Percentiles rank a stretch among this genome's conserved stretches.
Conservation (phyloP, 2,329 filamentous ascomycete genomes). For the Sporothrix euskadiensis region DNA sequence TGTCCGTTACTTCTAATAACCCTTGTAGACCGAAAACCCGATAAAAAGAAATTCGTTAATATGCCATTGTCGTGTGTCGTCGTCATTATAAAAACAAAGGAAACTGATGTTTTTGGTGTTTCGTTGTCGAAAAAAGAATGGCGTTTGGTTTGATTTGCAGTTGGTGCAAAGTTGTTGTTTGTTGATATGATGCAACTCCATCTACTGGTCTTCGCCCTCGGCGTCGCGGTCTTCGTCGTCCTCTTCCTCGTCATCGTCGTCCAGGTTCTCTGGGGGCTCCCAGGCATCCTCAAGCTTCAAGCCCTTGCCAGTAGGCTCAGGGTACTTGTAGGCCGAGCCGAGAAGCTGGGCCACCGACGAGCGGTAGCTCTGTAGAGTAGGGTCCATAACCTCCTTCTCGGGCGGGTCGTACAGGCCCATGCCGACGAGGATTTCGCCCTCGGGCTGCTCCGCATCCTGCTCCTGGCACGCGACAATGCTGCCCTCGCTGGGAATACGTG, state of each 20-base stretch:
- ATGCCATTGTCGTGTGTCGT: constrained; percentile 12
- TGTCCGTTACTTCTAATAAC: not conserved
- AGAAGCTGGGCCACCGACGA: constrained; percentile 57
- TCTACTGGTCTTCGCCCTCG: constrained; percentile 39
- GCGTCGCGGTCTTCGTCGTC: constrained; percentile 47
- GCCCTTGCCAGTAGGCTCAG: constrained; percentile 64
- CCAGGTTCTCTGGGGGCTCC: constrained; percentile 65
- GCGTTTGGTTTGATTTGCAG: not conserved
- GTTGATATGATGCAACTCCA: not conserved
- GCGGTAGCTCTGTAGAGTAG: constrained; percentile 55
- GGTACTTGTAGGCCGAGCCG: constrained; percentile 49
- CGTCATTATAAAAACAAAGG: constrained; percentile 19
- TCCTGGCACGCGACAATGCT: constrained; percentile 51
- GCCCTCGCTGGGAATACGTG: constrained; percentile 50
- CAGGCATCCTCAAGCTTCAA: constrained; percentile 80
- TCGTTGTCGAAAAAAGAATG: constrained; percentile 20
- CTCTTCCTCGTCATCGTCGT: constrained; percentile 57
- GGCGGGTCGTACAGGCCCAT: constrained; percentile 80
- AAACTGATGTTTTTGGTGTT: constrained; percentile 3
- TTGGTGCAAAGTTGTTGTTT: constrained; percentile 2
- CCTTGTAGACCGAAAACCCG: not conserved
- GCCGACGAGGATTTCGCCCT: constrained; percentile 73
- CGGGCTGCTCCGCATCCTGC: constrained; percentile 54
- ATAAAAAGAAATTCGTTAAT: constrained; percentile 10
- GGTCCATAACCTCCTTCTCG: constrained; percentile 54